Evolutionary conservation across 1,139 yeast species (phyloP), one percentile per base, ranked within the genome.

Genomic region (Debaryomyces nepalensis): DNA sequence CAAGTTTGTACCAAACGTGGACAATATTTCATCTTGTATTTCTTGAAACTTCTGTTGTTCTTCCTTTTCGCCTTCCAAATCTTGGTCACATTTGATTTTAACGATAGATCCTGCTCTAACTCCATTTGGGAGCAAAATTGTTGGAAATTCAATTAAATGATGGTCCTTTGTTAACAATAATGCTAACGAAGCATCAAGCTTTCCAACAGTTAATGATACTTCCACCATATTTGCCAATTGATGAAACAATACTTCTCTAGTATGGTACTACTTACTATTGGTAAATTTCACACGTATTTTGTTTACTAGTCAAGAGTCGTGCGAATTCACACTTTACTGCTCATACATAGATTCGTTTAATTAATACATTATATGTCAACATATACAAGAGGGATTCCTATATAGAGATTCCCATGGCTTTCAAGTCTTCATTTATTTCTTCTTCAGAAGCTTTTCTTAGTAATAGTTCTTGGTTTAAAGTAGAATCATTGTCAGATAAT

Each of bases 71-170:
- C 83, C 78, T 36, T 75, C 80, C n/a, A 73, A 57, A 59, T 91
- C 96, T 49, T 88, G 84, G 45, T 87, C 91, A 61, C 97, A 91
- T 48, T 77, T 79, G 59, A 93, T 84, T 55, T 85, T 86, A 39
- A 93, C 89, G 41, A 93, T 86, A n/a, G 97, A 87, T 4, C 99
- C 99, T 1, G 99, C 95, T 50, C 79, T 77, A 33, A 91, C 95
- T 33, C 95, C 93, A 56, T 84, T 86, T 7, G 99, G 99, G 40
- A 93, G 73, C 43, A 93, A 70, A 42, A 91, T 83, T 6, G 98
- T 90, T 11, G 99, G 99, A 59, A 93, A 93, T 59, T 95, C 99
- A 54, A 93, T 91, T 49, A 93, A 75, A 63, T 91, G 97, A 61
- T 91, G 98, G 63, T 91, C 97, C 46, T 86, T 81, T 19, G 99